Percentiles rank a stretch among this genome's conserved stretches.
Evolutionary conservation across 2,329 filamentous ascomycete genomes (phyloP).

Genomic region (Diaporthe eres): DNA sequence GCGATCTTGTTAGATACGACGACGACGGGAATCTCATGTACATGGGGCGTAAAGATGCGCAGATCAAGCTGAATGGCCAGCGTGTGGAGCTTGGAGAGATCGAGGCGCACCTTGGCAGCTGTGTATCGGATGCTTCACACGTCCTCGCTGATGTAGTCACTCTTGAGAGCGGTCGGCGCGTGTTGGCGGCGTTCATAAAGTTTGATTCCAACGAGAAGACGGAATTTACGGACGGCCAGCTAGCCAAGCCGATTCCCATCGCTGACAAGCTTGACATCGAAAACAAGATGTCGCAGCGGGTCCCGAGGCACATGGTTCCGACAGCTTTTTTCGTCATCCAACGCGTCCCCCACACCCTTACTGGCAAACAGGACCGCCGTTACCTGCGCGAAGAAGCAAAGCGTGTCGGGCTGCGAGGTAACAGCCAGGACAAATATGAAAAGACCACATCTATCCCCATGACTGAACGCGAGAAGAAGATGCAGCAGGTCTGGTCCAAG

Average conservation of each 20-base stretch:
- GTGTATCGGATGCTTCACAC: slow-evolving; percentile 20
- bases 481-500: background rate
- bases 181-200: background rate
- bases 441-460: background rate
- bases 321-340: background rate
- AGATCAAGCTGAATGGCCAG: slow-evolving; percentile 68
- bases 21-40: slow-evolving; percentile 51
- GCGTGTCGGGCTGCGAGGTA: background rate
- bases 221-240: background rate
- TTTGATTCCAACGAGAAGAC: background rate
- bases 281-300: background rate
- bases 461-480: background rate
- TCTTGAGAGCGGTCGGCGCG: background rate
- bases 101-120: slow-evolving; percentile 37
- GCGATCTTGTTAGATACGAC: slow-evolving; percentile 56
- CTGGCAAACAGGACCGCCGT: background rate
- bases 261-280: slow-evolving; percentile 6
- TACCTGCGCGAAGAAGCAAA: background rate
- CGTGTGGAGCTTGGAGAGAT: slow-evolving; percentile 58
- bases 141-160: slow-evolving; percentile 22
- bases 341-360: background rate
- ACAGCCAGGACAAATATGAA: background rate
- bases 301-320: background rate
- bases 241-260: background rate
- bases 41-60: slow-evolving; percentile 58